Evolutionary conservation across 306 rosid genomes (phyloP).

Genomic region (Begonia peltatifolia): DNA sequence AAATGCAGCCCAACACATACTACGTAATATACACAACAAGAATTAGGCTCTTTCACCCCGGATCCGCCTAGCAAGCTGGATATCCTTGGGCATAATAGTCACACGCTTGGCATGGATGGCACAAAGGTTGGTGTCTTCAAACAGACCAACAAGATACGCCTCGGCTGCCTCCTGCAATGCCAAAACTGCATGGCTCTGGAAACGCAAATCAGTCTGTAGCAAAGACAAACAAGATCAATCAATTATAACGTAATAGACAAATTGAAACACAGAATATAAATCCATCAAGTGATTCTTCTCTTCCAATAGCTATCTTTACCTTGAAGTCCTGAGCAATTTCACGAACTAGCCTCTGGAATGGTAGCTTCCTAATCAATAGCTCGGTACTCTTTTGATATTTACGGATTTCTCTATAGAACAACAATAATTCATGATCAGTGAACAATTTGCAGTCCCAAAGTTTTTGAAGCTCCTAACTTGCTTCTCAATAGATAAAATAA

Average conservation of each 20-base stretch:
- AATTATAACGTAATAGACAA: neutral
- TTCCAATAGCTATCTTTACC: constrained; percentile 10
- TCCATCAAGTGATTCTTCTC: neutral
- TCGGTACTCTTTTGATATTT: constrained; percentile 86
- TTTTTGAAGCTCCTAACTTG: neutral
- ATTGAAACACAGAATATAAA: neutral
- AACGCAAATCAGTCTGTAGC: neutral
- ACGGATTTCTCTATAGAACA: constrained; percentile 46
- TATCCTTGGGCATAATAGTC: constrained; percentile 3
- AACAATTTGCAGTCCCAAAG: too few relatives aligned
- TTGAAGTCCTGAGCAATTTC: constrained; percentile 85
- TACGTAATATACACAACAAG: too few relatives aligned
- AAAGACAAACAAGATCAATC: neutral
- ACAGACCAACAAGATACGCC: constrained; percentile 2
- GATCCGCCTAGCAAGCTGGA: constrained; percentile 1
- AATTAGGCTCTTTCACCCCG: neutral
- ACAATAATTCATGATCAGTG: neutral
- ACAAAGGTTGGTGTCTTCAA: constrained; percentile 3
- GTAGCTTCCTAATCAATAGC: constrained; percentile 65
- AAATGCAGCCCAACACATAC: constrained; percentile 33
- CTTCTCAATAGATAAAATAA: fast-evolving
- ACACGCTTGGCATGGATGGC: neutral
- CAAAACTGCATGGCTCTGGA: constrained; percentile 2
- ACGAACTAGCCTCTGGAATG: constrained; percentile 82
- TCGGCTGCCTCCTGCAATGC: constrained; percentile 3